Conservation (phyloP, 2,329 filamentous ascomycete species). For the Emydomyces testavorans region DNA sequence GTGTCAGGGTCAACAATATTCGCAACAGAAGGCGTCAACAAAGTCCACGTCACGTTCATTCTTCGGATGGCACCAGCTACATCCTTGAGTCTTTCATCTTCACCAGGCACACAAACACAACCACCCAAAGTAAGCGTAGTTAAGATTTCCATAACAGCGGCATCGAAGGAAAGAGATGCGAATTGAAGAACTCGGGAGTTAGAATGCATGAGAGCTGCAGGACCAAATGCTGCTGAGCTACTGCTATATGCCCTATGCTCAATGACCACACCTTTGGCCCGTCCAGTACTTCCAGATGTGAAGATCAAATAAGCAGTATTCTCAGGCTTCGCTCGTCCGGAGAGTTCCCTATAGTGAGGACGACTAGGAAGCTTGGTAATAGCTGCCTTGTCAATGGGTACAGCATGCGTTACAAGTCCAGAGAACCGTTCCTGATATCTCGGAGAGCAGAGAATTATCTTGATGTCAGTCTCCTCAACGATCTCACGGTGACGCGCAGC, state of each 20-base stretch:
- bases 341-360: background rate
- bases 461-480: constrained; percentile 11
- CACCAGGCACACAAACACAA: constrained; percentile 62
- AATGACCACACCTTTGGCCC: constrained; percentile 67
- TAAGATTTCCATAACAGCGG: constrained; percentile 84
- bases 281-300: constrained; percentile 71
- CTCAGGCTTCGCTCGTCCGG: constrained; percentile 8
- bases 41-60: constrained; percentile 63
- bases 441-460: constrained; percentile 14
- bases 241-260: constrained; percentile 64
- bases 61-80: constrained; percentile 54
- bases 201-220: constrained; percentile 45
- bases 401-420: constrained; percentile 24
- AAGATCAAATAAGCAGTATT: constrained; percentile 65
- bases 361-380: constrained; percentile 45
- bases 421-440: constrained; percentile 16
- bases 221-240: constrained; percentile 38
- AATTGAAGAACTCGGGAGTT: constrained; percentile 59
- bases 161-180: constrained; percentile 73
- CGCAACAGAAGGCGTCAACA: constrained; percentile 74
- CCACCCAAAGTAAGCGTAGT: constrained; percentile 70
- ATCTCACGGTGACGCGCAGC: constrained; percentile 15
- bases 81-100: constrained; percentile 62
- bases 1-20: constrained; percentile 55
- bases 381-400: constrained; percentile 43